Conservation (phyloP, 371 early-diverging fungal genomes). For the Zychaea mexicana region DNA sequence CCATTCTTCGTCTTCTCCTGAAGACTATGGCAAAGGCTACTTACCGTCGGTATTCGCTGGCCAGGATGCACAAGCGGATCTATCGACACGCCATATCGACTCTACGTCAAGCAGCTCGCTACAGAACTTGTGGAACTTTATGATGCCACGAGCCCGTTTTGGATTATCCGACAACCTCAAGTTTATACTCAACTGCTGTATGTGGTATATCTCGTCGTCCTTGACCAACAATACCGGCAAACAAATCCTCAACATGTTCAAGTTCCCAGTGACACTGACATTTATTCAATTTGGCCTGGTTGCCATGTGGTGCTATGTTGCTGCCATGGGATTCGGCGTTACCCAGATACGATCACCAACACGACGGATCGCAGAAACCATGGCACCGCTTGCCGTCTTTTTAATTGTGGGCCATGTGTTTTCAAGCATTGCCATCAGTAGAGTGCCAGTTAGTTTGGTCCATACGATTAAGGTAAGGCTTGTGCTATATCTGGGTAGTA, state of each 20-base stretch:
- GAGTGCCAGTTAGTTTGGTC: constrained; percentile 81
- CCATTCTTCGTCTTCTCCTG: constrained; percentile 1
- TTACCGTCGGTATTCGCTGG: background rate
- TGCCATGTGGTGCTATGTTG: constrained; percentile 55
- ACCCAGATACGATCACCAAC: constrained; percentile 59
- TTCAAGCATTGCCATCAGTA: constrained; percentile 73
- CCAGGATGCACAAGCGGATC: constrained; percentile 10
- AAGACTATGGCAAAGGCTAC: background rate
- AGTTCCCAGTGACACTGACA: constrained; percentile 79
- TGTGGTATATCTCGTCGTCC: constrained; percentile 82
- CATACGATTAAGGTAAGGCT: constrained; percentile 86
- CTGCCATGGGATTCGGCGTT: constrained; percentile 41
- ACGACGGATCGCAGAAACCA: constrained; percentile 56
- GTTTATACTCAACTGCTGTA: constrained; percentile 57
- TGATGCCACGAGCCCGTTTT: constrained; percentile 18
- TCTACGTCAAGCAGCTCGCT: constrained; percentile 7
- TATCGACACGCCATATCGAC: constrained; percentile 33
- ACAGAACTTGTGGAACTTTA: constrained; percentile 14
- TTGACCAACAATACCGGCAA: constrained; percentile 83
- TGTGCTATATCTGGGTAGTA: background rate
- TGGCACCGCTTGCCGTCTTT: constrained; percentile 74
- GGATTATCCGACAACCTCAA: constrained; percentile 35
- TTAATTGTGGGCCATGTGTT: constrained; percentile 87
- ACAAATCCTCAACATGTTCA: constrained; percentile 70
- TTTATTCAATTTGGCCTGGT: constrained; percentile 79